phyloP scores from a whole-genome alignment of 345 rosid species.

The Eucalyptus sideroxylon region DNA sequence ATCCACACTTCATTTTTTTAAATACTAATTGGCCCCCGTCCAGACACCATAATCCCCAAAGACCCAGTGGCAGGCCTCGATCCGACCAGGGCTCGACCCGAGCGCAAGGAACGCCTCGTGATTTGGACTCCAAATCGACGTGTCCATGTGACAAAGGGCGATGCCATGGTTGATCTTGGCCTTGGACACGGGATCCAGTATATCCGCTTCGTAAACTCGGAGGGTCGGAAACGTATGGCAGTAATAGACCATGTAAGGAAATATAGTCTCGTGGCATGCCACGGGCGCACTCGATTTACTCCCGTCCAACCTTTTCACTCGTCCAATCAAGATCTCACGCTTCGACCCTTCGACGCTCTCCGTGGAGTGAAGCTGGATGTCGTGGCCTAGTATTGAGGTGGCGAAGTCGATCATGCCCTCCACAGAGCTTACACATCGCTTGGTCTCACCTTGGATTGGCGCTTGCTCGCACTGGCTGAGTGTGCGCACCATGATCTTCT shows the following conservation, averaged over 20 bases:
- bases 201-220: conserved; percentile 66
- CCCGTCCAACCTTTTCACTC: conserved; percentile 43
- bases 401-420: conserved; percentile 87
- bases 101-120: conserved; percentile 70
- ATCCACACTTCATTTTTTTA: background rate
- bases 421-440: conserved; percentile 73
- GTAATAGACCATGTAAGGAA: conserved; percentile 66
- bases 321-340: conserved; percentile 38
- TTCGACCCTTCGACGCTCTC: conserved; percentile 46
- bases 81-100: conserved; percentile 66
- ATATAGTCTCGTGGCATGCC: conserved; percentile 82
- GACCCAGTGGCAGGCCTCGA: conserved; percentile 83
- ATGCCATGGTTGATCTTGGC: conserved; percentile 60
- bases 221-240: conserved; percentile 88
- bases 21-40: conserved; percentile 22
- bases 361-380: conserved; percentile 47
- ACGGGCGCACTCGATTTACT: conserved; percentile 57
- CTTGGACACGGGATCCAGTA: conserved; percentile 36
- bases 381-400: conserved; percentile 51
- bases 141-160: conserved; percentile 81
- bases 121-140: conserved; percentile 63
- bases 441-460: conserved; percentile 63
- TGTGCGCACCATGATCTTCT: conserved; percentile 37
- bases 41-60: conserved; percentile 75
- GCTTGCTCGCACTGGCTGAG: conserved; percentile 55